phyloP scores from a whole-genome alignment of 345 rosid species.

The Clausena lansium region DNA sequence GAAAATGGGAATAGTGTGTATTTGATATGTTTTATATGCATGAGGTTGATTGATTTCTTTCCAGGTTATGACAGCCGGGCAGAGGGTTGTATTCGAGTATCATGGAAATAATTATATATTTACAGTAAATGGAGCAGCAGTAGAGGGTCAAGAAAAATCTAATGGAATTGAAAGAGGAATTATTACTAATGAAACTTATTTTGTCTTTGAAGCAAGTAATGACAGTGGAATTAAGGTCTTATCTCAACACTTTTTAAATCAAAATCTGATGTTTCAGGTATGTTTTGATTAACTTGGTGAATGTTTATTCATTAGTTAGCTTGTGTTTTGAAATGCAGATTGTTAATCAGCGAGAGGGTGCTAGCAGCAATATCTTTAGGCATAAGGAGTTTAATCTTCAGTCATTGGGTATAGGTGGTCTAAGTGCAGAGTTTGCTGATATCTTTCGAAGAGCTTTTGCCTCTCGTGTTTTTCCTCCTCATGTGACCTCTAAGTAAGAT shows the following conservation, averaged over 20 bases:
- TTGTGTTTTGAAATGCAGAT: slow-evolving; percentile 47
- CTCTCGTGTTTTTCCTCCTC: slow-evolving; percentile 97
- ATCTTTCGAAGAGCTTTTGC: slow-evolving; percentile 99
- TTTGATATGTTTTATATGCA: background rate
- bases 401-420: slow-evolving; percentile 95
- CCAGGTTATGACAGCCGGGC: slow-evolving; percentile 93
- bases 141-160: slow-evolving; percentile 68
- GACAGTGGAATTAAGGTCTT: slow-evolving; percentile 92
- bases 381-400: slow-evolving; percentile 96
- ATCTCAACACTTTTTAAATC: slow-evolving; percentile 7
- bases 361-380: slow-evolving; percentile 88
- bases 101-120: slow-evolving; percentile 89
- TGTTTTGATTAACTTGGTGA: slow-evolving; percentile 8
- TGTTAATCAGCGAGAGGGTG: slow-evolving; percentile 97
- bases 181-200: slow-evolving; percentile 66
- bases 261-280: slow-evolving; percentile 1
- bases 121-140: slow-evolving; percentile 72
- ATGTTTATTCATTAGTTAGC: slow-evolving; percentile 13
- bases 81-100: slow-evolving; percentile 80
- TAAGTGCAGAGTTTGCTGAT: slow-evolving; percentile 98
- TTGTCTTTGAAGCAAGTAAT: slow-evolving; percentile 84
- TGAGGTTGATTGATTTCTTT: slow-evolving; percentile 5
- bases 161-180: slow-evolving; percentile 79
- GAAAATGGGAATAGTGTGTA: background rate
- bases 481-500: slow-evolving; percentile 83